Evolutionary conservation across 148 eudicot genomes (phyloP).

Genomic region (Pharnaceum exiguum): DNA sequence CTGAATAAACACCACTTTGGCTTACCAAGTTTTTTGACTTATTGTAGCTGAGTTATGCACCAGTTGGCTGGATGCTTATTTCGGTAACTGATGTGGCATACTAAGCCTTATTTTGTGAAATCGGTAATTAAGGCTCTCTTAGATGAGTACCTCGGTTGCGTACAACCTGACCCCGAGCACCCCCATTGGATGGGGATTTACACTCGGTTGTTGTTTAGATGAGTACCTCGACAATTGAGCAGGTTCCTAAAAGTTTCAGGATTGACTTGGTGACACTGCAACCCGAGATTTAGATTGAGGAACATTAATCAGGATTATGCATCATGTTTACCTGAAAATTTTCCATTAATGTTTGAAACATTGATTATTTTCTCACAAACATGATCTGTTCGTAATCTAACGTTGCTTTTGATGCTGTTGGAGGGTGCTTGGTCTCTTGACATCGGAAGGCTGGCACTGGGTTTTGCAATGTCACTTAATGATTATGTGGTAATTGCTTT

Average conservation of each 20-base stretch:
- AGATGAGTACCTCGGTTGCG: no score
- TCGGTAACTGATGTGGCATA: no score
- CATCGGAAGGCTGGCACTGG: constrained; percentile 50
- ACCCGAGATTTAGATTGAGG: no score
- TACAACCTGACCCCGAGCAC: no score
- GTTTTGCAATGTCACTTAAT: constrained; percentile 37
- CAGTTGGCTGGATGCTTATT: neutral
- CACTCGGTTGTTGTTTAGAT: no score
- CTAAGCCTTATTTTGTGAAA: no score
- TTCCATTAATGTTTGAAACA: neutral
- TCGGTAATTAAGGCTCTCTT: no score
- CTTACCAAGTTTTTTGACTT: neutral
- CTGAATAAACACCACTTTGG: neutral
- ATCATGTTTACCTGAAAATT: neutral
- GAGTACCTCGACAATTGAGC: no score
- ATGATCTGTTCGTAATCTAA: neutral
- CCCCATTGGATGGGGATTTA: no score
- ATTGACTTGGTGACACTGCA: no score
- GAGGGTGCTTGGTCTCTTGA: constrained; percentile 52
- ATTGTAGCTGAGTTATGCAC: neutral
- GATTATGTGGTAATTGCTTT: constrained; percentile 35
- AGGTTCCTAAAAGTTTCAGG: no score
- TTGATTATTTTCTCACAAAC: neutral
- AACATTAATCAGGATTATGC: neutral
- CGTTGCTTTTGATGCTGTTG: neutral